These are phyloP conservation scores for Pestalotiopsis sp. DNA, from an alignment of 2,329 filamentous ascomycete species.

Conservation along the genomic window DNA sequence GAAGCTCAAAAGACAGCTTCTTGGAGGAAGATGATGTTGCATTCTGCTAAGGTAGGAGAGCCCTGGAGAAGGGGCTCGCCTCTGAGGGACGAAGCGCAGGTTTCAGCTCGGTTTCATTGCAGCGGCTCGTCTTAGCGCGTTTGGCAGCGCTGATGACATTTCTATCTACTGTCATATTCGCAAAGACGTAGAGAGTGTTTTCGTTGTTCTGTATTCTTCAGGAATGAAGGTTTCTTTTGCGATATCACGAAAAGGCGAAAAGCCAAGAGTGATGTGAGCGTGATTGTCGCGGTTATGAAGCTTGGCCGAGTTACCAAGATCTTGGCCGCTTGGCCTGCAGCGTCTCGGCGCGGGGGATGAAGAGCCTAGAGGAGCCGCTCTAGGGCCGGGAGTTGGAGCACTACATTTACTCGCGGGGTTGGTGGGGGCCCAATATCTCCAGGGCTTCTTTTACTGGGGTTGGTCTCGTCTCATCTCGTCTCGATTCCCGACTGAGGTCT, in stretches of 20 bases:
- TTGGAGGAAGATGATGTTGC: background rate
- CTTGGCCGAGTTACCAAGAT: background rate
- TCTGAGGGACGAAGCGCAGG: background rate
- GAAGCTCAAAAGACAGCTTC: background rate
- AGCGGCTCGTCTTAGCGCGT: background rate
- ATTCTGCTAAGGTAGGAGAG: background rate
- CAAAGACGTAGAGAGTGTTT: background rate
- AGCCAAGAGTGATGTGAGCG: background rate
- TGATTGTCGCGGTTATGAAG: background rate
- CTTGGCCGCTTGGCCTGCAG: background rate
- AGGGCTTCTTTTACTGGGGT: too few relatives aligned
- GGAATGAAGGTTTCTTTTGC: background rate
- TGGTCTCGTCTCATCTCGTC: too few relatives aligned
- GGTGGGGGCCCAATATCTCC: background rate
- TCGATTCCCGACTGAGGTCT: too few relatives aligned
- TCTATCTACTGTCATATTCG: too few relatives aligned
- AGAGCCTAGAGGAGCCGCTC: background rate
- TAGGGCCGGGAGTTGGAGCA: too few relatives aligned
- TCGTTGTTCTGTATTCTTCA: background rate
- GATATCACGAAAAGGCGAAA: background rate
- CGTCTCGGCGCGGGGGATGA: background rate
- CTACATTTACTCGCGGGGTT: background rate
- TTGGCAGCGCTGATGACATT: background rate
- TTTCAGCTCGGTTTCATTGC: constrained; percentile 12
- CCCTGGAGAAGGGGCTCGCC: background rate